These are phyloP conservation scores for Mycena haematopus DNA, from an alignment of 768 basidiomycete species.

Conservation along the genomic window DNA sequence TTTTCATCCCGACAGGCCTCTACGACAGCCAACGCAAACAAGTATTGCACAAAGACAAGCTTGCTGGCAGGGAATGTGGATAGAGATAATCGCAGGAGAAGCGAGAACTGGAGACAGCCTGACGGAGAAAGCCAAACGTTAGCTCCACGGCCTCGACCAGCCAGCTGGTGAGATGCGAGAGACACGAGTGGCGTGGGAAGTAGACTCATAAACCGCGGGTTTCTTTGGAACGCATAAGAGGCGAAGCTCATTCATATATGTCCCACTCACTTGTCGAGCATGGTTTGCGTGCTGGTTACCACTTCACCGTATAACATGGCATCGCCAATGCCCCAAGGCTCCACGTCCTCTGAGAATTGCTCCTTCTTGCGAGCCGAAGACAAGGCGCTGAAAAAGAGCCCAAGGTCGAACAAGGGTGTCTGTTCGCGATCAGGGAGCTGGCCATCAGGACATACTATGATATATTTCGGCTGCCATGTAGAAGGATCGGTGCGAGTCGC, in stretches of 20 bases:
- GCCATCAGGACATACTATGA: constrained; percentile 58
- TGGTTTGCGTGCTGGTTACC: constrained; percentile 93
- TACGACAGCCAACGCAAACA: constrained; percentile 88
- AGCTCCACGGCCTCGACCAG: constrained; percentile 86
- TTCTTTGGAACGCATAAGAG: constrained; percentile 53
- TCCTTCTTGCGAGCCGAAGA: constrained; percentile 39
- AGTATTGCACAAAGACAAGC: constrained; percentile 93
- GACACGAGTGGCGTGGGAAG: constrained; percentile 83
- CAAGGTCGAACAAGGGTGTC: constrained; percentile 79
- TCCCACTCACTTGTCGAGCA: constrained; percentile 83
- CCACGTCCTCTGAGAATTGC: constrained; percentile 31
- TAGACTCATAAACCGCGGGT: constrained; percentile 68
- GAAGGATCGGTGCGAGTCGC: constrained; percentile 37
- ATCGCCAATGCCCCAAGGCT: constrained; percentile 72
- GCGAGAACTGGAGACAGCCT: constrained; percentile 87
- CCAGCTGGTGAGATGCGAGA: constrained; percentile 85
- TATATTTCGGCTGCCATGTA: constrained; percentile 54
- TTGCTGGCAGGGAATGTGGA: constrained; percentile 59
- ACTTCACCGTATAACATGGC: constrained; percentile 85
- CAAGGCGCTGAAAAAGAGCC: constrained; percentile 63
- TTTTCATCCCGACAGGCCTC: constrained; percentile 74
- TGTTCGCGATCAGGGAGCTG: constrained; percentile 54
- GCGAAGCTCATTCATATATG: constrained; percentile 9
- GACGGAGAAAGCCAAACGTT: constrained; percentile 94
- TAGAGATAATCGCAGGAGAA: constrained; percentile 68